Evolutionary conservation across 805 yeast genomes (phyloP).

Genomic region (Nakazawaea pomicola): DNA sequence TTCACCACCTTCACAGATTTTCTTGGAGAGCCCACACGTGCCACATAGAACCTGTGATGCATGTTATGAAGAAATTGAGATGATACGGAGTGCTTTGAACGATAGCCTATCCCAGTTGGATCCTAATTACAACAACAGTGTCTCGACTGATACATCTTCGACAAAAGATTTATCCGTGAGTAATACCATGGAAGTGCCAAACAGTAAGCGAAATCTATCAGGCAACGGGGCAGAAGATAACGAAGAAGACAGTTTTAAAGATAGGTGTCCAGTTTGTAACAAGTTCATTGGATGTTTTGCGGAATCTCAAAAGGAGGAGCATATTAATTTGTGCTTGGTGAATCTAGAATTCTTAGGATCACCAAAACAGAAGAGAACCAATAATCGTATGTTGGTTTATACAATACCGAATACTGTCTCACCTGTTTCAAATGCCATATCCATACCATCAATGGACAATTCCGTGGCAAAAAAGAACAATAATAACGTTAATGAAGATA

Average conservation of each 20-base stretch:
- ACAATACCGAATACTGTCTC: constrained; percentile 38
- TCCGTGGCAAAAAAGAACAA: neutral
- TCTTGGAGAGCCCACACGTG: constrained; percentile 44
- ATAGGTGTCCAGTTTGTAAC: constrained; percentile 41
- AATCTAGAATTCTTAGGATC: constrained; percentile 60
- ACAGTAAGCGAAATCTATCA: neutral
- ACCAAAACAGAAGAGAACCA: constrained; percentile 47
- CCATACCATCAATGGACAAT: constrained; percentile 7
- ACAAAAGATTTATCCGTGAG: constrained; percentile 6
- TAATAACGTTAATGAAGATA: neutral
- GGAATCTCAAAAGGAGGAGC: constrained; percentile 47
- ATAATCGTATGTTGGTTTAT: constrained; percentile 85
- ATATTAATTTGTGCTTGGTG: constrained; percentile 64
- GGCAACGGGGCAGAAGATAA: constrained; percentile 13
- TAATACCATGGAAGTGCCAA: constrained; percentile 3
- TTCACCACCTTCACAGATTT: constrained; percentile 43
- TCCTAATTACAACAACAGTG: neutral
- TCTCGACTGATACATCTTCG: neutral
- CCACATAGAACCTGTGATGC: constrained; percentile 72
- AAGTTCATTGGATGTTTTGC: constrained; percentile 17
- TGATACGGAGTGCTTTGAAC: constrained; percentile 39
- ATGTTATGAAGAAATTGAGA: constrained; percentile 59
- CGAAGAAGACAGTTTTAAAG: constrained; percentile 24
- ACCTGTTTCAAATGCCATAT: neutral
- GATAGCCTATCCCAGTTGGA: constrained; percentile 13